Base-by-base conservation (phyloP, 768 basidiomycete species). In the Hirschioporus abietinus region DNA sequence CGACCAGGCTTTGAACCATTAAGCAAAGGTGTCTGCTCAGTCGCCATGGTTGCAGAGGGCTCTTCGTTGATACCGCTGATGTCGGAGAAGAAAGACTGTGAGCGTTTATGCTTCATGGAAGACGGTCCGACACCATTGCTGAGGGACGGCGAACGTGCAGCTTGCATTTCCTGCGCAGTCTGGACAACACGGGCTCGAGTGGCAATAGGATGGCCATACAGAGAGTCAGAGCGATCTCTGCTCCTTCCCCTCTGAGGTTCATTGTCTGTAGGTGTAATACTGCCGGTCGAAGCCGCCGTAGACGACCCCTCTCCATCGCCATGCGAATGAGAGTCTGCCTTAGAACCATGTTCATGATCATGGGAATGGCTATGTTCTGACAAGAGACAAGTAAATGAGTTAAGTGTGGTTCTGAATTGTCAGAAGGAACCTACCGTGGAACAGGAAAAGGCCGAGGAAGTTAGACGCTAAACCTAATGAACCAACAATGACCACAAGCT, bases 381-480 rank as follows among this genome's bases (percentile, higher is more conserved):
- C 70, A 27, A 71, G 64, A 58, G 58, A 67, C 34, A 66, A 61
- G 34, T 63, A 62, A 24, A 68, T 63, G 34, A 64, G 64, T 35
- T 20, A 35, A 36, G 23, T 66, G 26, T 60, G 59, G 65, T 12
- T 68, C 67, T 66, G 30, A 12, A 58, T 23, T 63, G 64, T 35
- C 12, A 65, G 35, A 35, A 71, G 23, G 62, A 52, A 71, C 86
- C 69, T 70, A 93, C 96, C 97, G 72, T 96, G 95, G 83, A 99
- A 99, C 63, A 99, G 79, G 81, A 96, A 92, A 36, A 99, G 77
- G 9, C 97, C 97, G 60, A 98, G 84, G 27, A 99, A 83, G 72
- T 99, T 99, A 26, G 95, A 97, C 0, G 90, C 86, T 15, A 99
- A 79, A 36, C 97, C 97, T 15, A 95, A 81, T 26, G 86, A 86